A percentile compares a stretch with the other conserved stretches of the same genome.
Evolutionary conservation across 164 flowering plant species (phyloP).

Genomic region (Magnolia sinica): DNA sequence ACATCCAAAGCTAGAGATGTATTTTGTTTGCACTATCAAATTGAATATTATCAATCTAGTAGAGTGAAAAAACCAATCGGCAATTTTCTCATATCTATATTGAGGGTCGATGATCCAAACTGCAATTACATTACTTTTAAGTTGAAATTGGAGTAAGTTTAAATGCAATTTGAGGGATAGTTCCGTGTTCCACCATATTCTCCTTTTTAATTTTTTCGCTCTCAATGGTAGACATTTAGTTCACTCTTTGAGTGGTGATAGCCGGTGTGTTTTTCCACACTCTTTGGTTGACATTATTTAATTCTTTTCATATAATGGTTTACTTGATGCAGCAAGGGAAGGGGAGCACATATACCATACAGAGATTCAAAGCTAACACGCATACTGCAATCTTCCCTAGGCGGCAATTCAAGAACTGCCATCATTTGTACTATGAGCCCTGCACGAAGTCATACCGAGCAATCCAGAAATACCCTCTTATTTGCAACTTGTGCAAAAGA

Average conservation of each 20-base stretch:
- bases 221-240: neutral
- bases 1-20: neutral
- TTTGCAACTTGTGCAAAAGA: conserved; percentile 96
- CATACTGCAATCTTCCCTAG: conserved; percentile 81
- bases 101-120: too few relatives aligned
- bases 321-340: conserved; percentile 69
- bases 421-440: conserved; percentile 97
- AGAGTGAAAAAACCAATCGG: too few relatives aligned
- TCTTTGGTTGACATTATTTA: neutral
- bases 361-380: conserved; percentile 96
- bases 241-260: neutral
- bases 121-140: too few relatives aligned
- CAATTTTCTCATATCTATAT: too few relatives aligned
- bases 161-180: too few relatives aligned
- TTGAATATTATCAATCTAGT: too few relatives aligned
- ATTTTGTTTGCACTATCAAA: too few relatives aligned
- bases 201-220: neutral
- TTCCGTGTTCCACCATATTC: too few relatives aligned
- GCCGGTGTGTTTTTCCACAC: neutral
- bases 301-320: conserved; percentile 1
- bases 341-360: conserved; percentile 77
- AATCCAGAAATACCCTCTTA: conserved; percentile 87
- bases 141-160: too few relatives aligned
- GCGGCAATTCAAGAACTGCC: conserved; percentile 95
- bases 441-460: conserved; percentile 81